These are phyloP conservation scores for Cicer bijugum DNA, from an alignment of 306 rosid species.

Conservation along the genomic window DNA sequence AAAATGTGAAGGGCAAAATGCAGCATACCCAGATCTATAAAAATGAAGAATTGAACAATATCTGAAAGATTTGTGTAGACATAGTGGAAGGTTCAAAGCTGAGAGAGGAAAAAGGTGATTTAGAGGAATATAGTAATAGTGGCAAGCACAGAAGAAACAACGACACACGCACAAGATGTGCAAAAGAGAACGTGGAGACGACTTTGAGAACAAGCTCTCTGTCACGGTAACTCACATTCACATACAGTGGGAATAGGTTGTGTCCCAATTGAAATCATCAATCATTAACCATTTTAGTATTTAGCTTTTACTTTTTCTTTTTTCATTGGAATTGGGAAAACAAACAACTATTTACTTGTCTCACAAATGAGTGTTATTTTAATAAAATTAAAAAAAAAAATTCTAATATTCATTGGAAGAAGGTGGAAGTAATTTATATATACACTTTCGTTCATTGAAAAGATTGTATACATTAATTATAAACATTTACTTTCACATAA, in stretches of 20 bases:
- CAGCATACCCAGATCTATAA: conserved; percentile 23
- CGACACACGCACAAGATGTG: not conserved
- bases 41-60: not conserved
- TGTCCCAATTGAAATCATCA: not conserved
- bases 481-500: no score
- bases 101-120: not conserved
- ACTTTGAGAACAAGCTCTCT: not conserved
- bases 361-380: no score
- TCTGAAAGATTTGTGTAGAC: not conserved
- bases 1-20: not conserved
- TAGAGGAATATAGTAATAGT: not conserved
- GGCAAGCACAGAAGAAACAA: not conserved
- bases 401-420: no score
- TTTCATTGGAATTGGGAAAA: no score
- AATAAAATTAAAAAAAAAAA: no score
- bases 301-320: not conserved
- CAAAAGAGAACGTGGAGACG: conserved; percentile 19
- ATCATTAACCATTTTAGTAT: not conserved
- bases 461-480: no score
- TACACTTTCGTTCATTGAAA: no score
- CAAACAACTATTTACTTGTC: no score
- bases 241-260: conserved; percentile 9
- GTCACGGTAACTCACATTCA: not conserved
- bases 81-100: not conserved
- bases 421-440: no score